Percentiles rank a stretch among this genome's conserved stretches.
phyloP scores from a whole-genome alignment of 192 early-diverging fungal genomes.

The Phlyctochytrium arcticum region DNA sequence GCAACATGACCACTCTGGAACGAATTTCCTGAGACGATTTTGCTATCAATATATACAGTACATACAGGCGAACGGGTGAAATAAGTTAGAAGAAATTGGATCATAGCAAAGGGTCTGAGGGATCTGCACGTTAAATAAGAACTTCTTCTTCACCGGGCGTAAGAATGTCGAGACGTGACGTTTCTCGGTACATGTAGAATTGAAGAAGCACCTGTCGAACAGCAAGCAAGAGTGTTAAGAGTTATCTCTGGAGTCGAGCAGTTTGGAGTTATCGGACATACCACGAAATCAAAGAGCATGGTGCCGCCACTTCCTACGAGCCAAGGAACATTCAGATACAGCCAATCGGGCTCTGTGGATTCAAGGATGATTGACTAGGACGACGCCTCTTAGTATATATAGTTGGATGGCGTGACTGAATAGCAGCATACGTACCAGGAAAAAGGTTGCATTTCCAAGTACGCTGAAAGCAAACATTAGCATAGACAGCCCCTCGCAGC shows the following conservation, averaged over 20 bases:
- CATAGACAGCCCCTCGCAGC: slow-evolving; percentile 73
- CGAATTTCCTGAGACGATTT: not conserved
- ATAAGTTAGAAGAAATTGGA: too few species aligned
- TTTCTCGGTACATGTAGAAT: not conserved
- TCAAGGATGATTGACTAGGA: slow-evolving; percentile 70
- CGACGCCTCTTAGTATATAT: not conserved
- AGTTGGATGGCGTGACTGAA: not conserved
- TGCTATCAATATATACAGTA: not conserved
- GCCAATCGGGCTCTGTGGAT: slow-evolving; percentile 59
- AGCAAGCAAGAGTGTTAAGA: not conserved
- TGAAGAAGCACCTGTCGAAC: not conserved
- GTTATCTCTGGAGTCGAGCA: not conserved
- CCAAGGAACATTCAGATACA: slow-evolving; percentile 73
- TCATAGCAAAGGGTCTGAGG: too few species aligned
- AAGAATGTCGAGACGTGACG: too few species aligned
- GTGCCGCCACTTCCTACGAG: slow-evolving; percentile 67
- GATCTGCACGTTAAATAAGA: too few species aligned
- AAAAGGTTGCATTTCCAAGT: slow-evolving; percentile 67
- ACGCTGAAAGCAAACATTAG: slow-evolving; percentile 82
- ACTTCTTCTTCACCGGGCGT: too few species aligned
- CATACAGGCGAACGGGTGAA: not conserved
- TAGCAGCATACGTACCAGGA: slow-evolving; percentile 25
- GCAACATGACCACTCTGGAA: not conserved
- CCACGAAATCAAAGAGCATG: slow-evolving; percentile 67
- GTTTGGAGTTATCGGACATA: slow-evolving; percentile 31